Evolutionary conservation across 768 basidiomycete genomes (phyloP), one percentile per base, ranked within the genome.

Genomic region (Trametes elegans): DNA sequence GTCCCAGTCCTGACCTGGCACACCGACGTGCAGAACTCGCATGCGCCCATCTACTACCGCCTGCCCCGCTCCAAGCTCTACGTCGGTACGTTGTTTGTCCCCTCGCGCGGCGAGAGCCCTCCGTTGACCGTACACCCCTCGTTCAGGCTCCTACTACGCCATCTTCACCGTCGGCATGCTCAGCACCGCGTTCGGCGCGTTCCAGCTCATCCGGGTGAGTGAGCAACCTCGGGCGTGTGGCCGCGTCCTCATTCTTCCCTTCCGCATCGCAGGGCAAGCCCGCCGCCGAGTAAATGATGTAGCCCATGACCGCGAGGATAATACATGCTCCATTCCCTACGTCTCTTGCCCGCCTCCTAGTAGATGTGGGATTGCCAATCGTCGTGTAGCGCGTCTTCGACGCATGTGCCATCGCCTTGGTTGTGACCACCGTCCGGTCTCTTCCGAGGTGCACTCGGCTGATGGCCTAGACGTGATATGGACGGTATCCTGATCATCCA

Each of bases 41-140:
- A 76, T 61, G 71, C 70, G 50, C 79, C 81, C 46, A 68, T 89
- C 58, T 82, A 82, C 73, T 71, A 80, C 66, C 82, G 86, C 56
- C 75, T 68, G 49, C 83, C 86, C 39, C 78, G 85, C 54, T 81
- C 83, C 42, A 75, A 67, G 35, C 75, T 89, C 57, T 88, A 87
- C 71, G 65, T 89, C 48, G 76, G 89, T 90, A 57, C n/a, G 42
- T 32, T n/a, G 40, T 29, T 27, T 32, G 26, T 9, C 9, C 41
- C 43, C n/a, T n/a, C n/a, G n/a, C n/a, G n/a, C n/a, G n/a, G n/a
- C n/a, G n/a, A 5, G 23, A 18, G 21, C 34, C 28, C 21, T 26
- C 21, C 35, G 40, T 39, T 24, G 48, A 52, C 32, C 38, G 39
- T 31, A 27, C 39, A 21, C 34, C 21, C 29, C 19, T 19, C n/a